Evolutionary conservation across 2,329 filamentous ascomycete genomes (phyloP).

Genomic region (Beauveria sp.): DNA sequence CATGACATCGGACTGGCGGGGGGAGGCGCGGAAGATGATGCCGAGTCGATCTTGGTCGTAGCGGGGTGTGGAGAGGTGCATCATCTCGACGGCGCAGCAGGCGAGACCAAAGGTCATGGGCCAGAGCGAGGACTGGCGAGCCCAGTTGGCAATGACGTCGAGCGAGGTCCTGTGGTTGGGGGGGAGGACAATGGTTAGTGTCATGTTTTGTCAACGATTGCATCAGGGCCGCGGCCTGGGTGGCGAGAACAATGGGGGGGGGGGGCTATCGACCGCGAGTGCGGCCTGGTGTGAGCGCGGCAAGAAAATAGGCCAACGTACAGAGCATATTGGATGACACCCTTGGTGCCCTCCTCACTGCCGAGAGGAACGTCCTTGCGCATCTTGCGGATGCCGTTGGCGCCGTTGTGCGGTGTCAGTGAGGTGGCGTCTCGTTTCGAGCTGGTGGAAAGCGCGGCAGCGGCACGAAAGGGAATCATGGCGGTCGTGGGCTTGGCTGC

Average conservation of each 20-base stretch:
- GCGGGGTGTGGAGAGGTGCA: conserved; percentile 79
- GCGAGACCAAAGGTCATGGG: conserved; percentile 84
- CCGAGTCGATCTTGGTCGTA: conserved; percentile 86
- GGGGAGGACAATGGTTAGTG: background rate
- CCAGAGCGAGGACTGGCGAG: conserved; percentile 76
- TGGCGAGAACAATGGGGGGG: background rate
- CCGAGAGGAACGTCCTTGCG: conserved; percentile 68
- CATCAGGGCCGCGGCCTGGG: background rate
- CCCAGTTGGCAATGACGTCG: conserved; percentile 78
- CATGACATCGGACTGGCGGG: conserved; percentile 86
- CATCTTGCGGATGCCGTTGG: conserved; percentile 44
- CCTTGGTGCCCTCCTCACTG: conserved; percentile 74
- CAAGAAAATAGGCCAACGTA: conserved; percentile 40
- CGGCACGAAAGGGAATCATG: conserved; percentile 56
- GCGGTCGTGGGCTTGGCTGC: conserved; percentile 59
- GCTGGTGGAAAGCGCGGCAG: conserved; percentile 57
- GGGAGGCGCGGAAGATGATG: conserved; percentile 85
- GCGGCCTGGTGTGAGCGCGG: no score
- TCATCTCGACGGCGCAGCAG: conserved; percentile 89
- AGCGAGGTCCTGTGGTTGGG: conserved; percentile 55
- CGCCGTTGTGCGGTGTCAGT: conserved; percentile 45
- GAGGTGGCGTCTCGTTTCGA: conserved; percentile 57
- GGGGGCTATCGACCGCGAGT: background rate
- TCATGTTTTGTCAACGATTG: background rate
- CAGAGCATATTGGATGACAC: conserved; percentile 78